Evolutionary conservation across 2,329 filamentous ascomycete species (phyloP).

Genomic region (Fusarium longipes): DNA sequence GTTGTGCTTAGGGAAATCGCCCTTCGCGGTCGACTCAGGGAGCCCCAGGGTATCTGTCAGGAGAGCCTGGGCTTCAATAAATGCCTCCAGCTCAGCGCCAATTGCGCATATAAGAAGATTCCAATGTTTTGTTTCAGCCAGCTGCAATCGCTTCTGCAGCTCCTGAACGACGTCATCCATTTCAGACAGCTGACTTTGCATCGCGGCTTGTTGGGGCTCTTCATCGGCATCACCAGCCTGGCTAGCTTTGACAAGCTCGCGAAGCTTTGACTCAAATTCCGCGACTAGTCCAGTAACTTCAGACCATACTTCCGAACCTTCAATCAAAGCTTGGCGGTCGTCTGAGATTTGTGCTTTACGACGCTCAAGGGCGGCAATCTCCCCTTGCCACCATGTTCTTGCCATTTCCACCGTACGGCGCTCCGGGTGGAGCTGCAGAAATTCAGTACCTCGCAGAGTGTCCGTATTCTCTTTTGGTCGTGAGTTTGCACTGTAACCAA

Average conservation of each 20-base stretch:
- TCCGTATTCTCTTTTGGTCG: slow-evolving; percentile 30
- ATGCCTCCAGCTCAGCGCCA: slow-evolving; percentile 77
- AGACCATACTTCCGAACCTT: slow-evolving; percentile 75
- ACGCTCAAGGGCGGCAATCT: slow-evolving; percentile 66
- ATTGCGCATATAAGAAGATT: slow-evolving; percentile 80
- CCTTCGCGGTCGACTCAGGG: slow-evolving; percentile 8
- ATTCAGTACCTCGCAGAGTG: slow-evolving; percentile 61
- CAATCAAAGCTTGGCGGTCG: slow-evolving; percentile 73
- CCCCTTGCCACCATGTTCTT: slow-evolving; percentile 75
- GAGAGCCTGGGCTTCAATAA: slow-evolving; percentile 69
- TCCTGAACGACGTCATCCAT: slow-evolving; percentile 68
- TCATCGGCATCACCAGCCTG: slow-evolving; percentile 49
- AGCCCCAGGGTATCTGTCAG: slow-evolving; percentile 51
- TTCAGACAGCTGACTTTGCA: slow-evolving; percentile 61
- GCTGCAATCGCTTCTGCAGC: slow-evolving; percentile 64
- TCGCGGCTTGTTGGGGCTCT: slow-evolving; percentile 52
- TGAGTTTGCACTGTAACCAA: slow-evolving; percentile 40
- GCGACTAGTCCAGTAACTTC: slow-evolving; percentile 68
- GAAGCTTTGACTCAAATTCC: slow-evolving; percentile 73
- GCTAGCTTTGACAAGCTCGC: slow-evolving; percentile 61
- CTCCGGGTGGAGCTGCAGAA: slow-evolving; percentile 70
- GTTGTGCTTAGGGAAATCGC: slow-evolving; percentile 1
- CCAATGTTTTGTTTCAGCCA: slow-evolving; percentile 73
- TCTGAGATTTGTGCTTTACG: slow-evolving; percentile 67
- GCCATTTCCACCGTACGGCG: slow-evolving; percentile 78